Evolutionary conservation across 495 filamentous ascomycete genomes (phyloP).

Genomic region (Aspergillus ellipticus): DNA sequence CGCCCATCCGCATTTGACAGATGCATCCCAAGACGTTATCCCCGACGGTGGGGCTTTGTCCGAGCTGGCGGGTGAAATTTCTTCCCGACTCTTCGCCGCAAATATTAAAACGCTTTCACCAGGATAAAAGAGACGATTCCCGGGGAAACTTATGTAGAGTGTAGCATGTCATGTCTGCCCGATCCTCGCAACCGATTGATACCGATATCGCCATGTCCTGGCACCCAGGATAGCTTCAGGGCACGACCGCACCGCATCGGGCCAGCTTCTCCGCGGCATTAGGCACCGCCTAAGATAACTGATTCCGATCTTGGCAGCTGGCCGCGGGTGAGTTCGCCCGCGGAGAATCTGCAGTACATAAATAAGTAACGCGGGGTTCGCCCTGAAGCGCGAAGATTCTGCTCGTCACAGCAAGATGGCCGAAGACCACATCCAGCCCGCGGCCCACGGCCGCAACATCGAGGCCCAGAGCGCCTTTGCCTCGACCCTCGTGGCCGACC

Average conservation of each 20-base stretch:
- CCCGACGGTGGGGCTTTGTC: not conserved
- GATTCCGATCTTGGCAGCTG: not conserved
- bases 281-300: not conserved
- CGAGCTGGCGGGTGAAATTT: not conserved
- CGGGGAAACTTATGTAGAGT: too few species aligned
- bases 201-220: too few species aligned
- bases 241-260: too few species aligned
- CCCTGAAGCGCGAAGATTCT: too few species aligned
- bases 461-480: constrained; percentile 22
- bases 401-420: not conserved
- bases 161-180: too few species aligned
- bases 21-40: not conserved
- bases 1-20: not conserved
- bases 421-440: not conserved
- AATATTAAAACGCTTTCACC: too few species aligned
- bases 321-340: not conserved
- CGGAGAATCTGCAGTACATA: not conserved
- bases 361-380: not conserved
- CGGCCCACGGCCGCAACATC: constrained; percentile 2
- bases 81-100: too few species aligned
- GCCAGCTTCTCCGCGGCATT: too few species aligned
- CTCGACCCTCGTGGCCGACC: constrained; percentile 18
- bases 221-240: too few species aligned
- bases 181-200: too few species aligned
- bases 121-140: too few species aligned